A percentile compares a stretch with the other conserved stretches of the same genome.
Conservation (phyloP, 2,329 filamentous ascomycete species). For the Fusarium sp. region DNA sequence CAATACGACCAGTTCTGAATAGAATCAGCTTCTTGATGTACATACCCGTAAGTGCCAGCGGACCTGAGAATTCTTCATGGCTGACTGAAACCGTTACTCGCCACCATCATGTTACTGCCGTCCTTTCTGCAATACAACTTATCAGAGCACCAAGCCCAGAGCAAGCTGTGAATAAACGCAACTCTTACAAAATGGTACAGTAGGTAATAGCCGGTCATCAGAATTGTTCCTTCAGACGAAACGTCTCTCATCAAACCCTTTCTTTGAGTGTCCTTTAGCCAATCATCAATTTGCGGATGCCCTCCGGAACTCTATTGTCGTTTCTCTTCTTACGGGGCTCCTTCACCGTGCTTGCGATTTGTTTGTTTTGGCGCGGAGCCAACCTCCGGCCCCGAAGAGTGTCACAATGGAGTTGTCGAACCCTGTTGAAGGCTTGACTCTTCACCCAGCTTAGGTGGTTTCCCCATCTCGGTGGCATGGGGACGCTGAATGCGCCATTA, state of each 20-base stretch:
- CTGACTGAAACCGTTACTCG: background rate
- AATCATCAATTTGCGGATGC: constrained; percentile 28
- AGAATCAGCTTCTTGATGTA: constrained; percentile 1
- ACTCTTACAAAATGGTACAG: background rate
- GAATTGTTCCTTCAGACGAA: too few relatives aligned
- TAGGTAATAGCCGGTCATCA: too few relatives aligned
- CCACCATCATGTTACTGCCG: background rate
- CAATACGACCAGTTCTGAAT: constrained; percentile 4
- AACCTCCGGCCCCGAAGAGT: constrained; percentile 29
- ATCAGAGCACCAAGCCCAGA: background rate
- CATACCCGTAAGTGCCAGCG: constrained; percentile 1
- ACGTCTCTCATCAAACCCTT: constrained; percentile 3
- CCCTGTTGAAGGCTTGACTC: constrained; percentile 23
- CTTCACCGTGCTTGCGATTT: constrained; percentile 13
- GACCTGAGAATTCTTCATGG: background rate
- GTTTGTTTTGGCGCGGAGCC: constrained; percentile 33
- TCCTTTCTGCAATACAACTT: background rate
- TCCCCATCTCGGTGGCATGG: constrained; percentile 13
- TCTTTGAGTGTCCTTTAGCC: background rate
- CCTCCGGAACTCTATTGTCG: constrained; percentile 39
- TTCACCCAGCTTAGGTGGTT: constrained; percentile 24
- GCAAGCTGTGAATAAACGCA: background rate
- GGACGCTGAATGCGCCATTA: constrained; percentile 7
- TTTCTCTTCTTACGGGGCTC: constrained; percentile 11
- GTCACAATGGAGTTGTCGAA: constrained; percentile 24